Conservation (phyloP, 2,329 filamentous ascomycete genomes). For the Penicillium hordei region DNA sequence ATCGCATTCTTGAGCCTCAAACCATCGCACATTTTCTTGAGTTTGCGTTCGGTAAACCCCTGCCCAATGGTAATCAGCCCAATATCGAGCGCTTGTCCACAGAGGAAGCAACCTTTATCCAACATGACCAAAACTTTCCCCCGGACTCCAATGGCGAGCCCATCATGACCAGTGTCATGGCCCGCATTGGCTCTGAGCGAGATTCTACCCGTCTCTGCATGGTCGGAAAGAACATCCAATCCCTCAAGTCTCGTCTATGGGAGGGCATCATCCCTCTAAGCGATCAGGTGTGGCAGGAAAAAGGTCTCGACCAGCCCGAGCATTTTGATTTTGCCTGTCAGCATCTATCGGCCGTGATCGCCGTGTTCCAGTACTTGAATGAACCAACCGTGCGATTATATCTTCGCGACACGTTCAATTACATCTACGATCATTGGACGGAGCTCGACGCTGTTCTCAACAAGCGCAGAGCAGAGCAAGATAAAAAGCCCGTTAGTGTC, state of each 20-base stretch:
- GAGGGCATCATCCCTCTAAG: conserved; percentile 27
- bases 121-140: not conserved
- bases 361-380: conserved; percentile 30
- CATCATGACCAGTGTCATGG: conserved; percentile 10
- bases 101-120: conserved; percentile 12
- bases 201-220: conserved; percentile 16
- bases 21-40: conserved; percentile 21
- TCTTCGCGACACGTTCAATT: conserved; percentile 28
- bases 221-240: conserved; percentile 28
- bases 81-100: not conserved
- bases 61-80: conserved; percentile 23
- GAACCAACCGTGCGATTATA: conserved; percentile 2
- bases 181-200: conserved; percentile 12
- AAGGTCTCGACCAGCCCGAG: conserved; percentile 14
- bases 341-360: conserved; percentile 23
- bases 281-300: conserved; percentile 28
- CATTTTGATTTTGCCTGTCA: conserved; percentile 27
- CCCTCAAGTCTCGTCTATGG: conserved; percentile 27
- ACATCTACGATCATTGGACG: conserved; percentile 21
- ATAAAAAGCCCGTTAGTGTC: conserved; percentile 13
- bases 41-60: conserved; percentile 8
- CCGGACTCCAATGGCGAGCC: conserved; percentile 5
- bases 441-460: conserved; percentile 21
- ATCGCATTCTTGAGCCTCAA: conserved; percentile 31
- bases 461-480: conserved; percentile 1